phyloP scores from a whole-genome alignment of 768 basidiomycete genomes.

The Psilocybe cubensis region DNA sequence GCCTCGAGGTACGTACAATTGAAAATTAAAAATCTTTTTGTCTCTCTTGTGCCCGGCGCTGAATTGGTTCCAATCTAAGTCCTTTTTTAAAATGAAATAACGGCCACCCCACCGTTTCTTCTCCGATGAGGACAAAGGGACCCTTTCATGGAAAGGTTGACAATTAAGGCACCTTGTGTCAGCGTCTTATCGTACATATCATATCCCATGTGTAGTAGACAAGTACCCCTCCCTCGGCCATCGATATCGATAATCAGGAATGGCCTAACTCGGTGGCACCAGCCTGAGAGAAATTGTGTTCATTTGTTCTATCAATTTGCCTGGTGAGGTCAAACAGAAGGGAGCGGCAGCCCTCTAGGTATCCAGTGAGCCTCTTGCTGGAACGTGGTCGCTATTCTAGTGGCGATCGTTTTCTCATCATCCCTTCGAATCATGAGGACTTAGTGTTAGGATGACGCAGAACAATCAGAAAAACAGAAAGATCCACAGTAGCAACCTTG shows the following conservation, averaged over 20 bases:
- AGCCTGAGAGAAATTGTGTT: constrained; percentile 4
- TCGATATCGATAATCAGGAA: background rate
- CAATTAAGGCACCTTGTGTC: background rate
- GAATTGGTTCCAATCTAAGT: no score
- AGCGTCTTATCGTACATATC: background rate
- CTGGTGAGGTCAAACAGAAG: background rate
- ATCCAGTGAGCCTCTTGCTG: background rate
- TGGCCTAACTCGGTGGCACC: background rate
- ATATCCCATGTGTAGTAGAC: background rate
- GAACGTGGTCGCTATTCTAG: background rate
- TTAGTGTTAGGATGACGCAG: background rate
- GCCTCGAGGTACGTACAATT: no score
- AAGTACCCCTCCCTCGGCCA: background rate
- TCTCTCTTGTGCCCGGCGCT: no score
- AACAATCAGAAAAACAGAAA: background rate
- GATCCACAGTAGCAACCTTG: background rate
- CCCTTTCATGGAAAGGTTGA: background rate
- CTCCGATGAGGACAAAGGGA: background rate
- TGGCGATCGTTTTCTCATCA: background rate
- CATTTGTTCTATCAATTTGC: background rate
- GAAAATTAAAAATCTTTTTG: background rate
- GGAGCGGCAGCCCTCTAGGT: background rate
- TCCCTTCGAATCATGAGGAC: background rate
- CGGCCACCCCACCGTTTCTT: background rate
- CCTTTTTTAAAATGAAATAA: no score